Conservation (phyloP, 2,329 filamentous ascomycete species). For the Cercospora brassicicola region DNA sequence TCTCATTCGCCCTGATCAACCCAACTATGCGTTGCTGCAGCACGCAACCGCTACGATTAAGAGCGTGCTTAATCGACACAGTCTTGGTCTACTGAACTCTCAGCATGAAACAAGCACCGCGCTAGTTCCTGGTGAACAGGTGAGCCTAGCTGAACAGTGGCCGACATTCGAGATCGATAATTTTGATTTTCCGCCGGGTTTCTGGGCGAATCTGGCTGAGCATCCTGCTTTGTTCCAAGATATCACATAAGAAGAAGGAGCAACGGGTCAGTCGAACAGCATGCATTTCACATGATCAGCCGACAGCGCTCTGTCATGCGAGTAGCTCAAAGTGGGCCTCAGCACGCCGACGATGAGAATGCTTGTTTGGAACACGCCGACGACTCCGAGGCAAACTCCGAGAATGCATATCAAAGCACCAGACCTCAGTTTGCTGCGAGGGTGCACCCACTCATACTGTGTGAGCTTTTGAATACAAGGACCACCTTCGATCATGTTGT, state of each 20-base stretch:
- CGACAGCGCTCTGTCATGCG: background rate
- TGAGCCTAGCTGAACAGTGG: conserved; percentile 11
- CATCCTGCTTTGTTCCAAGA: conserved; percentile 31
- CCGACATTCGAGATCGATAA: background rate
- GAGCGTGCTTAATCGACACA: conserved; percentile 29
- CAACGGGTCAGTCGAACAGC: background rate
- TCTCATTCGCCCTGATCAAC: conserved; percentile 32
- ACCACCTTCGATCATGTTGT: background rate
- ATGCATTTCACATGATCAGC: background rate
- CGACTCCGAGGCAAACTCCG: conserved; percentile 1
- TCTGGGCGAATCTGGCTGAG: conserved; percentile 38
- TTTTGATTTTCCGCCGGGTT: conserved; percentile 36
- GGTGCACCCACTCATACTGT: background rate
- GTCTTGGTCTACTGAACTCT: conserved; percentile 1
- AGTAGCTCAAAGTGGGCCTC: background rate
- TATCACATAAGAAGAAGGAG: background rate
- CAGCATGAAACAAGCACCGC: background rate
- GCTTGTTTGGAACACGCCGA: background rate
- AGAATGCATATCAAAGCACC: background rate
- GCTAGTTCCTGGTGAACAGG: background rate
- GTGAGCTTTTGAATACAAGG: background rate
- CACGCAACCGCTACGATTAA: conserved; percentile 37
- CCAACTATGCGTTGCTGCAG: conserved; percentile 35
- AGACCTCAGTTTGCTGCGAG: background rate
- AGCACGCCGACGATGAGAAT: background rate